Base-by-base conservation (phyloP, 805 yeast genomes). In the Yamadazyma insecticola region DNA sequence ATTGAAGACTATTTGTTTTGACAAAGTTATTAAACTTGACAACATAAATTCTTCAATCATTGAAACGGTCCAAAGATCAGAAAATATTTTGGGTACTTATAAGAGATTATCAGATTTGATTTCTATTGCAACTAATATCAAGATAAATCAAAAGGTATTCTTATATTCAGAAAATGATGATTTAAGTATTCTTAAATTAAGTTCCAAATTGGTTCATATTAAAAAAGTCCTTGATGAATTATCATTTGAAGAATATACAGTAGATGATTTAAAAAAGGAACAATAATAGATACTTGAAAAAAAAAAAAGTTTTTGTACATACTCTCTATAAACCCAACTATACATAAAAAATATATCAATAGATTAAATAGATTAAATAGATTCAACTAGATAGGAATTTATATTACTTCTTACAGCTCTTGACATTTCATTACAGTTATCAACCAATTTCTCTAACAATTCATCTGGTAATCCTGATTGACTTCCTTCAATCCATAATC, bases 401-500 rank as follows among this genome's bases (percentile, higher is more conserved):
- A 78, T 45, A 37, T 67, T 63, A 19, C 56, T 48, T 35, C 78
- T 50, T 6, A 72, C 51, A 20, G 60, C 61, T 3, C 53, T 47
- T 15, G 76, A 61, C 60, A 69, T 62, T 7, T 40, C 44, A 37
- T 57, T 63, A 28, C 84, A 73, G 16, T 59, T 60, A n/a, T 58
- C 60, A 8, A 76, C 45, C 24, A 70, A 50, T n/a, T n/a, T n/a
- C 16, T 53, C 62, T 20, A 45, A 47, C 16, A 61, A 32, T 6
- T 43, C 41, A 10, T 39, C 41, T 13, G 48, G 43, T 3, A 33
- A 29, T 10, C 35, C 19, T 6, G 18, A 25, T n/a, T 26, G 11
- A 6, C 27, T 26, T 30, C 71, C 60, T 49, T 60, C 63, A 25
- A 57, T 48, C 77, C 82, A 71, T 25, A 81, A 49, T 4, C 86